Base-by-base conservation (phyloP, 306 rosid genomes). In the Sphenostylis stenocarpa region DNA sequence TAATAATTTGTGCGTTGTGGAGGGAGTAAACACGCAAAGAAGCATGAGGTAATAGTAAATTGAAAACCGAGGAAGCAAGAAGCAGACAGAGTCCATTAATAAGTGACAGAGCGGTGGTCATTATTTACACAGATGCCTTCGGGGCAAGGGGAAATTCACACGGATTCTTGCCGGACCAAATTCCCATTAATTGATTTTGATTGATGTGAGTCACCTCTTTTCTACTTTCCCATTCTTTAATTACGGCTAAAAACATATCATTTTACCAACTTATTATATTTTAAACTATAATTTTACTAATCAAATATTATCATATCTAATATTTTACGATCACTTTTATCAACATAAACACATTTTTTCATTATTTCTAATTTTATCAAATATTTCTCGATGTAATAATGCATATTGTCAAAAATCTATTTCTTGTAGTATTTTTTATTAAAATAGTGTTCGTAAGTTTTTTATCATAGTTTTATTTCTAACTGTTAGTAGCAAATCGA, bases 71-170 rank as follows among this genome's bases (percentile, higher is more conserved):
- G 10, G 45, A 7, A 36, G 41, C 8, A 41, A 20, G 49, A 41
- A 72, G 19, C 4, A 21, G 79, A 64, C 39, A 73, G 38, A 6
- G 38, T 53, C 33, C 79, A 65, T 65, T 73, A 10, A 7, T 55
- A 15, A 49, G 41, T n/a, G 31, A 66, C 72, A 51, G 8, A 17
- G 3, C 17, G 14, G 3, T 38, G 64, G 43, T 73, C 82, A 57
- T 8, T 70, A 36, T 78, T 78, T 75, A 69, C 82, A 44, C 47
- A 15, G 2, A 29, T 8, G 4, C 11, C 67, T 1, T 26, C 10
- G 11, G 21, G 6, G 16, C 49, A 56, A 23, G 12, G 8, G 7
- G 2, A 14, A 24, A 58, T 17, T 29, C 70, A 57, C 68, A 38
- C 4, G 16, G 23, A 38, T 38, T 8, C 52, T 43, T 43, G 72